Evolutionary conservation across 139 green algal genomes (phyloP), one percentile per base, ranked within the genome.

Genomic region (Chlamydomonas sp.): DNA sequence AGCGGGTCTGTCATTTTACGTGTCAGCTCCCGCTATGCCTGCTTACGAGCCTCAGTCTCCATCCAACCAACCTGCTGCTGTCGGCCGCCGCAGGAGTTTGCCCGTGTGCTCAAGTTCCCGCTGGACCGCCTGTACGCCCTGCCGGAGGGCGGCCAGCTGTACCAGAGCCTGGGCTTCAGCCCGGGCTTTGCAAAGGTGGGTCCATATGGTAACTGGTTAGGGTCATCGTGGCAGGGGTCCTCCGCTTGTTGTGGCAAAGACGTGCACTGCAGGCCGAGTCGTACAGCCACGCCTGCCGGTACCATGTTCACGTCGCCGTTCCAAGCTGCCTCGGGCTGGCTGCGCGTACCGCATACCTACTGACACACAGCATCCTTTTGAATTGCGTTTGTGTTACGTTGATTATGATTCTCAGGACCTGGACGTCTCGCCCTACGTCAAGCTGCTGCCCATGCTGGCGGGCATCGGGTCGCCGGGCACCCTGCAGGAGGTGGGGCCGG

Each of bases 391-490:
- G 83, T 74, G 16, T 75, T 81, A 17, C 31, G 31, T 49, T 49
- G 91, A 49, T 49, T 49, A 49, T 49, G 31, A 49, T 49, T 49
- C 31, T 1, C 58, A 16, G 10, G 66, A 94, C 12, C 79, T 80
- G 5, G 61, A 91, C 5, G 87, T 98, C 49, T 93, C 76, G 63
- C 88, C 93, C 1, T 97, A 97, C 72, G 77, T 95, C 58, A 97
- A 97, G 90, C 91, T 98, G 83, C 84, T 98, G 66, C 88, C 93
- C 63, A 98, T 98, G 96, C 88, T 97, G 81, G 90, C 93, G 0
- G 96, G 96, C 31, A 92, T 98, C 1, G 95, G 93, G 0, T 97
- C 93, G 0, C 95, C 94, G 0, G 96, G 96, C 57, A 98, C 96
- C 0, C 78, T 98, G 73, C 93, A 95, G 77, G 93, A 96, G 90